Evolutionary conservation across 1,284 basidiomycete species (phyloP).

Genomic region (Exobasidium rhododendri): DNA sequence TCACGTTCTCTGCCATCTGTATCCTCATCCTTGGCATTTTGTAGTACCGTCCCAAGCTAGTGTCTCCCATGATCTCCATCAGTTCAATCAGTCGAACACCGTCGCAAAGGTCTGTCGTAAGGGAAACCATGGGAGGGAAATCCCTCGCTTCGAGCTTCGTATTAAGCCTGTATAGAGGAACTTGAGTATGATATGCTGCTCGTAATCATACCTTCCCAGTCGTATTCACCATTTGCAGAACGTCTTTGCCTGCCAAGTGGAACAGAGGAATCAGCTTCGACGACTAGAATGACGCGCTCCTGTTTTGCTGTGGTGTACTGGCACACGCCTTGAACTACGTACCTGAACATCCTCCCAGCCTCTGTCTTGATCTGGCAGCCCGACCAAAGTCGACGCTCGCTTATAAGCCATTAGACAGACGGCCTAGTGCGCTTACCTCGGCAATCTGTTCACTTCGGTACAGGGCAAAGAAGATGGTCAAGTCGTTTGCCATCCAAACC

Average conservation of each 20-base stretch:
- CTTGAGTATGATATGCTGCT: neutral
- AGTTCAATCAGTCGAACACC: slow-evolving; percentile 83
- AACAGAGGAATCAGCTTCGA: too few relatives aligned
- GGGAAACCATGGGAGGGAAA: slow-evolving; percentile 83
- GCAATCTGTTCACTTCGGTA: neutral
- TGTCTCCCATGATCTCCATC: slow-evolving; percentile 64
- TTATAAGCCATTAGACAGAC: slow-evolving; percentile 25
- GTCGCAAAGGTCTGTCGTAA: slow-evolving; percentile 86
- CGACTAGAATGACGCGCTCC: too few relatives aligned
- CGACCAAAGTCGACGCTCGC: slow-evolving; percentile 34
- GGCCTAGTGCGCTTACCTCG: too few relatives aligned
- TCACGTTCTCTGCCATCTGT: slow-evolving; percentile 97
- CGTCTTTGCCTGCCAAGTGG: slow-evolving; percentile 34
- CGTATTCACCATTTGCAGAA: slow-evolving; percentile 43
- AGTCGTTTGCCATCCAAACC: neutral
- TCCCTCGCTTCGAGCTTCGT: slow-evolving; percentile 83
- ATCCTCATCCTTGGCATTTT: slow-evolving; percentile 83
- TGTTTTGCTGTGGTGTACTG: too few relatives aligned
- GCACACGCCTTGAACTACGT: neutral
- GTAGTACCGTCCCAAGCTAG: slow-evolving; percentile 85
- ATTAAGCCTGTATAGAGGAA: slow-evolving; percentile 69
- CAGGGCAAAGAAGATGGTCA: neutral
- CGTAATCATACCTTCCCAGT: too few relatives aligned
- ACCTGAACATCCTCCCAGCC: slow-evolving; percentile 48
- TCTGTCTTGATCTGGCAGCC: slow-evolving; percentile 45